phyloP scores from a whole-genome alignment of 306 rosid genomes.

The Sophora flavescens region DNA sequence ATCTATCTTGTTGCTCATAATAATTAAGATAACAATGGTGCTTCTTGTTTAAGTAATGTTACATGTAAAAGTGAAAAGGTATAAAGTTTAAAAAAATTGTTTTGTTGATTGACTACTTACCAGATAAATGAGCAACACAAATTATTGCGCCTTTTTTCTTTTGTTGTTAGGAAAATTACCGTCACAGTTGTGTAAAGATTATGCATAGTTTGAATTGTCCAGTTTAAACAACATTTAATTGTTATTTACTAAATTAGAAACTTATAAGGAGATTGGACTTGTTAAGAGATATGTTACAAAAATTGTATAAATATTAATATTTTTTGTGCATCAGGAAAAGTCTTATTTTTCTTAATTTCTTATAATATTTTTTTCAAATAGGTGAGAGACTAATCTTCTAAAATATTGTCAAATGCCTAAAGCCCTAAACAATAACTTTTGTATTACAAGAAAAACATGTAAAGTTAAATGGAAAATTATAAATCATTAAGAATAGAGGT shows the following conservation, averaged over 20 bases:
- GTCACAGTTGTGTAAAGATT: neutral
- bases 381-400: too few species aligned
- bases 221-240: neutral
- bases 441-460: neutral
- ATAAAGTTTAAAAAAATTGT: neutral
- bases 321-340: neutral
- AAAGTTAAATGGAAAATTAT: neutral
- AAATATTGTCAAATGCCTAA: too few species aligned
- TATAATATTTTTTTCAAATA: too few species aligned
- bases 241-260: neutral
- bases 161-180: neutral
- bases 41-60: slow-evolving; percentile 17
- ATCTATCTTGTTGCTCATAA: neutral
- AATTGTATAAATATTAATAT: neutral
- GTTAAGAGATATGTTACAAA: neutral
- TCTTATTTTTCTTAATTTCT: neutral
- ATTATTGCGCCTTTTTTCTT: neutral
- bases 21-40: neutral
- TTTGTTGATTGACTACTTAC: slow-evolving; percentile 14
- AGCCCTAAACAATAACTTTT: neutral
- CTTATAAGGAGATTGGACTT: neutral
- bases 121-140: slow-evolving; percentile 13
- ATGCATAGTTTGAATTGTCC: neutral
- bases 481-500: neutral
- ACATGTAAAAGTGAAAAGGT: neutral